Base-by-base conservation (phyloP, 192 early-diverging fungal species). In the Neocallimastix lanati region DNA sequence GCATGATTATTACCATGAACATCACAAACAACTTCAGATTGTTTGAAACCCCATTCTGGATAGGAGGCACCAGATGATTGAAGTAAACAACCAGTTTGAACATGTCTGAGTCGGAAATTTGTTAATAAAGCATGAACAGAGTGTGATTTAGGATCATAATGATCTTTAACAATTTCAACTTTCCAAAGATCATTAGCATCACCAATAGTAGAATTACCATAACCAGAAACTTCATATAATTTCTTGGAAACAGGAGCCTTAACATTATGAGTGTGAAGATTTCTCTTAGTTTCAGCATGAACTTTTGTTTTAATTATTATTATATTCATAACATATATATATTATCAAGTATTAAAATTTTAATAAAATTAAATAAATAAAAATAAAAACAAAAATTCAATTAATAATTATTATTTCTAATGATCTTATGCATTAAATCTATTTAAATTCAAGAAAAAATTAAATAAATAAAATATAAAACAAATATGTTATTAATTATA, bases 11-110 rank as follows among this genome's bases (percentile, higher is more conserved):
- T 85, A 77, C 91, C 91, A 27, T 86, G 84, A 80, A 91, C 89
- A 80, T 97, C 93, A 85, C 96, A 99, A 21, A 88, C 87, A 13
- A 97, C 93, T 82, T 98, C 98, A 25, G 89, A 86, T 87, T 99
- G 98, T 82, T 89, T 92, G 88, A 94, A 98, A 28, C 96, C 98
- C 98, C 98, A 99, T 84, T 97, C 88, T 15, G 98, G 98, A 33
- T 98, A 88, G 58, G 86, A 84, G n/a, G 88, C 88, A 29, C 92
- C 91, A 35, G 90, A 85, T 11, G 94, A 89, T 7, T 92, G 88
- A 79, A 99, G 85, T 28, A 92, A 84, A 82, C 98, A 99, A 58
- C 91, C 90, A 28, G 91, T 84, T 33, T 82, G 76, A 3, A 83
- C 79, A 81, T 98, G 95, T 36, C 91, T 88, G 77, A 99, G 84